These are phyloP conservation scores for Eutrema heterophyllum DNA, from an alignment of 345 rosid species.

Conservation along the genomic window DNA sequence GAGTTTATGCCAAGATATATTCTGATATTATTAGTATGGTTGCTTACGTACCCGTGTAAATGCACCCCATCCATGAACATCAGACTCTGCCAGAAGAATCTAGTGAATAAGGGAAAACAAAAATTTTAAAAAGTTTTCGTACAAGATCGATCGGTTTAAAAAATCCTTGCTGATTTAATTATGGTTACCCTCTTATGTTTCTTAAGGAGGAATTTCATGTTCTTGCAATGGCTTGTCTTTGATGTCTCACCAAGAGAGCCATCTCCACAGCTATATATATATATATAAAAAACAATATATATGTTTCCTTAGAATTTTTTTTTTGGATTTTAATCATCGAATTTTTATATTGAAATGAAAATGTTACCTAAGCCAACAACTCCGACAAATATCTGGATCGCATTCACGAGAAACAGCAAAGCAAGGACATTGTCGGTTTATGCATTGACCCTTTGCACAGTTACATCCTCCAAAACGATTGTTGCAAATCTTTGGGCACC, in stretches of 20 bases:
- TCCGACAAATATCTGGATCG: constrained; percentile 92
- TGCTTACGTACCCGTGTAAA: constrained; percentile 66
- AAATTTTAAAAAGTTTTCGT: not conserved
- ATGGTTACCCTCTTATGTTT: constrained; percentile 70
- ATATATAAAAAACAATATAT: not conserved
- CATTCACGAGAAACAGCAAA: constrained; percentile 92
- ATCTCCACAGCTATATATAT: constrained; percentile 66
- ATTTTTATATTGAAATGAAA: not conserved
- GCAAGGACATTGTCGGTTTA: constrained; percentile 88
- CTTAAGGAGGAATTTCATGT: constrained; percentile 78
- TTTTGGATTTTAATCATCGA: not conserved
- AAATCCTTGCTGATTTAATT: not conserved
- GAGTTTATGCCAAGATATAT: not conserved
- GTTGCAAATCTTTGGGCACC: constrained; percentile 81
- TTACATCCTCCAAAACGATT: constrained; percentile 89
- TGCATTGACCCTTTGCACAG: constrained; percentile 87
- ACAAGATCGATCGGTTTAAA: not conserved
- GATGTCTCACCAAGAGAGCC: constrained; percentile 65
- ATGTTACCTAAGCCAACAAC: constrained; percentile 69
- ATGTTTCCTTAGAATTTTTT: not conserved
- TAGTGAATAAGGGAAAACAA: constrained; percentile 23
- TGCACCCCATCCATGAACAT: constrained; percentile 96
- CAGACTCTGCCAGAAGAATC: constrained; percentile 76
- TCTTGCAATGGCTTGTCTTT: constrained; percentile 75
- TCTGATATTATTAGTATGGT: not conserved